A percentile compares a stretch with the other conserved stretches of the same genome.
These are phyloP conservation scores for Albatrellus sp. DNA, from an alignment of 1,284 basidiomycete species.

Conservation along the genomic window DNA sequence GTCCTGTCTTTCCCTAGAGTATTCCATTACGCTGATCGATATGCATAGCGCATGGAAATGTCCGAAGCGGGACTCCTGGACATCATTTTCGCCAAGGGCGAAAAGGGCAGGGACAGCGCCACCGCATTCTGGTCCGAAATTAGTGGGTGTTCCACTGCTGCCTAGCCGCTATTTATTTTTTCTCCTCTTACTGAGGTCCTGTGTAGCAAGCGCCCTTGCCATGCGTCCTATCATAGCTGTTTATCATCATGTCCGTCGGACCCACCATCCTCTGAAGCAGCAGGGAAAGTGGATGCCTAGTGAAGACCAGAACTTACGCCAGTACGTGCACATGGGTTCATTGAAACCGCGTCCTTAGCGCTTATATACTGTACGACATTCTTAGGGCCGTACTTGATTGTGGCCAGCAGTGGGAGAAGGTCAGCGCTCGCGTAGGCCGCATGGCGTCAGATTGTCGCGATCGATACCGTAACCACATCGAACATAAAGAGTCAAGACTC, in stretches of 20 bases:
- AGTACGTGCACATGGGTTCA: conserved; percentile 30
- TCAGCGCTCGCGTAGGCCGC: conserved; percentile 55
- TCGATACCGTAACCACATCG: conserved; percentile 69
- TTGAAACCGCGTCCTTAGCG: not conserved
- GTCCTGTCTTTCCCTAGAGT: not conserved
- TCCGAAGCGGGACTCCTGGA: conserved; percentile 39
- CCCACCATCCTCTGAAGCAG: conserved; percentile 50
- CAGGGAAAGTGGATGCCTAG: conserved; percentile 60
- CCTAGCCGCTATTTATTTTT: not conserved
- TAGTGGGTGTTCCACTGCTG: conserved; percentile 59
- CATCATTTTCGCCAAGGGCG: conserved; percentile 54
- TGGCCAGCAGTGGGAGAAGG: conserved; percentile 72
- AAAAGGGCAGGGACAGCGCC: conserved; percentile 35
- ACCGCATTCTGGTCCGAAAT: conserved; percentile 63
- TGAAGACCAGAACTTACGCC: conserved; percentile 55
- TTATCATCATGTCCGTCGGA: conserved; percentile 66
- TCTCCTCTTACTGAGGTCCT: conserved; percentile 1
- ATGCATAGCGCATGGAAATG: conserved; percentile 31
- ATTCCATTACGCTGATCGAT: conserved; percentile 6
- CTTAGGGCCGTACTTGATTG: conserved; percentile 49
- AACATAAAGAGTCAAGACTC: conserved; percentile 41
- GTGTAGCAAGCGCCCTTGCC: conserved; percentile 50
- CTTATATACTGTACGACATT: not conserved
- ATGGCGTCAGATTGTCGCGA: conserved; percentile 74
- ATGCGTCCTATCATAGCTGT: conserved; percentile 69